Evolutionary conservation across 1,284 basidiomycete genomes (phyloP).

Genomic region (Anthracocystis setariae): DNA sequence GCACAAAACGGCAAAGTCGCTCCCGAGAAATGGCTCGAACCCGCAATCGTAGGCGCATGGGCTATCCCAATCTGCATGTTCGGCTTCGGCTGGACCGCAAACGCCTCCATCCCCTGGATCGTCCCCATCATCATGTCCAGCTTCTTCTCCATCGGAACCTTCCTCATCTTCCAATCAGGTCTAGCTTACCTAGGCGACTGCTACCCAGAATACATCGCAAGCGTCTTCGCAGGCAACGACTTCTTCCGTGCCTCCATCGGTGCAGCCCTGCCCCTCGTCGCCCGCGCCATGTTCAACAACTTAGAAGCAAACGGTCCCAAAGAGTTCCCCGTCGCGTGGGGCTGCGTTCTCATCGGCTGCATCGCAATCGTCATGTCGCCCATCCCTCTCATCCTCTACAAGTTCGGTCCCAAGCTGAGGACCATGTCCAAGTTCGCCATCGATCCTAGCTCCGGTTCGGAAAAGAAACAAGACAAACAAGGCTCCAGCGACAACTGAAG

Average conservation of each 20-base stretch:
- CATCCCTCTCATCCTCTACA: slow-evolving; percentile 51
- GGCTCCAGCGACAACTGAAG: slow-evolving; percentile 2
- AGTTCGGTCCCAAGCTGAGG: slow-evolving; percentile 56
- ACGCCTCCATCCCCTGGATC: slow-evolving; percentile 55
- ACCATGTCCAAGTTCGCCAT: slow-evolving; percentile 45
- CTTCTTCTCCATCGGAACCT: slow-evolving; percentile 50
- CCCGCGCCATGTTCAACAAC: slow-evolving; percentile 54
- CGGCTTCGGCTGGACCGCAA: slow-evolving; percentile 59
- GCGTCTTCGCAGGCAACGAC: slow-evolving; percentile 55
- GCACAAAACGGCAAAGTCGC: slow-evolving; percentile 36
- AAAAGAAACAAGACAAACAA: slow-evolving; percentile 1
- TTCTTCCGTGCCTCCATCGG: slow-evolving; percentile 53
- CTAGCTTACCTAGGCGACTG: slow-evolving; percentile 43
- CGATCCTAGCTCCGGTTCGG: slow-evolving; percentile 7
- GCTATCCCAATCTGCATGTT: slow-evolving; percentile 70
- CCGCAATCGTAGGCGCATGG: slow-evolving; percentile 41
- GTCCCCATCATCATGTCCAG: slow-evolving; percentile 46
- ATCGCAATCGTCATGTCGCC: slow-evolving; percentile 49
- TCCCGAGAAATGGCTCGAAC: slow-evolving; percentile 55
- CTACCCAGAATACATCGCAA: slow-evolving; percentile 54
- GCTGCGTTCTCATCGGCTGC: slow-evolving; percentile 52
- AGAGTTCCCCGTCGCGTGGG: slow-evolving; percentile 55
- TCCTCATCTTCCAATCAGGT: slow-evolving; percentile 53
- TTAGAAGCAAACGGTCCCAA: slow-evolving; percentile 46
- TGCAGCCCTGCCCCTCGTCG: slow-evolving; percentile 52